A percentile compares a stretch with the other conserved stretches of the same genome.
phyloP scores from a whole-genome alignment of 768 basidiomycete genomes.

The Mrakia frigida region DNA sequence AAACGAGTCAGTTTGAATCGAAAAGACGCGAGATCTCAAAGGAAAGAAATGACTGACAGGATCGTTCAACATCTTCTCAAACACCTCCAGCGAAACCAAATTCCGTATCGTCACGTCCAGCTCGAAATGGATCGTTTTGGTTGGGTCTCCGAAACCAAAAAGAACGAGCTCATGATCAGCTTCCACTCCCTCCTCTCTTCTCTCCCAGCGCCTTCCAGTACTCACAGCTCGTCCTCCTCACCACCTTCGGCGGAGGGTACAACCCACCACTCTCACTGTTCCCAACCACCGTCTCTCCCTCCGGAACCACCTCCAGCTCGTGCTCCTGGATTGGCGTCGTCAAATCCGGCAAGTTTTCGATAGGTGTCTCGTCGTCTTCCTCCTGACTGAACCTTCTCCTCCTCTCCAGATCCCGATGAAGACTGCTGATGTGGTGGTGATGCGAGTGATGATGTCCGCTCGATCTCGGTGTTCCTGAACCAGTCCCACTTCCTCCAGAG shows the following conservation, averaged over 20 bases:
- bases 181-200: neutral
- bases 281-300: neutral
- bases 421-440: no score
- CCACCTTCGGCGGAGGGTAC: neutral
- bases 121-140: neutral
- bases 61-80: slow-evolving; percentile 1
- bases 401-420: no score
- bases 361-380: neutral
- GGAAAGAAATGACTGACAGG: neutral
- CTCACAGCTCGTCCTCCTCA: neutral
- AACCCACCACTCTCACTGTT: no score
- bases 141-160: neutral
- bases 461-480: no score
- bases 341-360: neutral
- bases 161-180: no score
- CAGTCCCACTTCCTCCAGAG: no score
- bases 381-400: no score
- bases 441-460: no score
- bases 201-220: neutral
- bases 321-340: neutral
- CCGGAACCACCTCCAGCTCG: neutral
- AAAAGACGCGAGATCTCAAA: neutral
- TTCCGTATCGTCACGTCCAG: neutral
- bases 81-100: neutral
- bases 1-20: neutral